Conservation (phyloP, 352 stramenopile genomes). For the Phytophthora quininea region DNA sequence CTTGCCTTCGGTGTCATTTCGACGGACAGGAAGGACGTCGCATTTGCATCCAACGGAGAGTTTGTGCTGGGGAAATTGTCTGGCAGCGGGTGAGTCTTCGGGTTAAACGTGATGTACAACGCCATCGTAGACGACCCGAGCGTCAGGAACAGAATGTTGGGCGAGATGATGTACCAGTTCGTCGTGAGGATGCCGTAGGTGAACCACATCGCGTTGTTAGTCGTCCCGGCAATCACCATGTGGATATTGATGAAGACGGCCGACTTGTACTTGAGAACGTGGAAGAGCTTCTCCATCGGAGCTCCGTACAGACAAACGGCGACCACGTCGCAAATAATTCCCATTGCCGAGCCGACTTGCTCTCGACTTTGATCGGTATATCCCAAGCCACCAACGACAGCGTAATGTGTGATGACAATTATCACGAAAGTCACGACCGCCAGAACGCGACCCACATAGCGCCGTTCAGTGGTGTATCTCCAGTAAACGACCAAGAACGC, state of each 20-base stretch:
- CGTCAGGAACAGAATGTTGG: conserved; percentile 25
- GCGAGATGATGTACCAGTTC: conserved; percentile 33
- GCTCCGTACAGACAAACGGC: conserved; percentile 40
- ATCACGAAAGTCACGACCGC: too few species aligned
- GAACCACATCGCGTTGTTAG: conserved; percentile 52
- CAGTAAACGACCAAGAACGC: conserved; percentile 57
- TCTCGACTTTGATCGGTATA: conserved; percentile 30
- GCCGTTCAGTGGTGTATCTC: conserved; percentile 16
- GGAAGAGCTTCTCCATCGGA: conserved; percentile 45
- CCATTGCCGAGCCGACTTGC: conserved; percentile 31
- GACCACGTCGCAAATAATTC: conserved; percentile 35
- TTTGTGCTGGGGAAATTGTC: conserved; percentile 6
- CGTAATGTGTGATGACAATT: conserved; percentile 33
- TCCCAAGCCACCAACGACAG: conserved; percentile 31
- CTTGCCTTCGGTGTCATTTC: neutral
- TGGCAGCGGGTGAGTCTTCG: conserved; percentile 14
- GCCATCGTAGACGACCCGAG: conserved; percentile 24
- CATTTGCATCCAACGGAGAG: neutral
- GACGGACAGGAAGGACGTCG: neutral
- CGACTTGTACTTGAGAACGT: conserved; percentile 45
- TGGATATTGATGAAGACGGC: conserved; percentile 43
- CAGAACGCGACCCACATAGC: too few species aligned
- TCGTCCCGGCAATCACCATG: conserved; percentile 43
- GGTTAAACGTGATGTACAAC: conserved; percentile 32
- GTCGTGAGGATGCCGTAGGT: conserved; percentile 34